phyloP scores from a whole-genome alignment of 2,329 filamentous ascomycete genomes.

The Moelleriella libera region DNA sequence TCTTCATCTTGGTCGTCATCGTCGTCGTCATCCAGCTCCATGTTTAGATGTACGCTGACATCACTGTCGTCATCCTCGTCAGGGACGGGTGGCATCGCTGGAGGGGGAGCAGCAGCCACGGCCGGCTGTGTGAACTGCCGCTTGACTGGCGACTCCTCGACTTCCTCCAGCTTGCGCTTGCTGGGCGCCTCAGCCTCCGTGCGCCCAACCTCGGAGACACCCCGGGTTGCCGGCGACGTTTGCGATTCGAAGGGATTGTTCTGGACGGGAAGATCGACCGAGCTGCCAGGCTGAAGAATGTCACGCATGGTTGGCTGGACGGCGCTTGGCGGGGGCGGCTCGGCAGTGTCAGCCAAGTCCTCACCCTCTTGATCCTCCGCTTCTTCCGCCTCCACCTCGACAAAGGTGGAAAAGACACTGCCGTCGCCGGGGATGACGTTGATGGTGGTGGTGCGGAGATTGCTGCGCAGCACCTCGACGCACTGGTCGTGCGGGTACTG shows the following conservation, averaged over 20 bases:
- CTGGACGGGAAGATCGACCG: constrained; percentile 13
- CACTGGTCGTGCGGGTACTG: constrained; percentile 47
- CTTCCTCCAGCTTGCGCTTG: constrained; percentile 25
- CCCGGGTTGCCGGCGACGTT: background rate
- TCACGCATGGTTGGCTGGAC: background rate
- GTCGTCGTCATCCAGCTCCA: constrained; percentile 38
- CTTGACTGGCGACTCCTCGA: constrained; percentile 21
- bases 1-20: constrained; percentile 3
- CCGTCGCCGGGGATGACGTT: constrained; percentile 12
- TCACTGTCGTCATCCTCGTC: constrained; percentile 19
- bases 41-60: constrained; percentile 40
- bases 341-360: too few species aligned
- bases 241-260: constrained; percentile 22
- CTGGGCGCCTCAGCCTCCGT: constrained; percentile 14
- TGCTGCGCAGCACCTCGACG: constrained; percentile 57
- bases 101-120: constrained; percentile 4
- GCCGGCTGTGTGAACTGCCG: constrained; percentile 20
- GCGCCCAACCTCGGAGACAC: background rate
- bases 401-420: constrained; percentile 13
- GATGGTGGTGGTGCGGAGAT: constrained; percentile 29
- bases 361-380: constrained; percentile 22
- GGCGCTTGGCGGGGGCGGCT: too few species aligned
- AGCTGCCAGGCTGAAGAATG: constrained; percentile 7
- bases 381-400: constrained; percentile 24
- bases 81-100: constrained; percentile 1